phyloP scores from a whole-genome alignment of 495 filamentous ascomycete genomes.

The Lasiosphaeria miniovina region DNA sequence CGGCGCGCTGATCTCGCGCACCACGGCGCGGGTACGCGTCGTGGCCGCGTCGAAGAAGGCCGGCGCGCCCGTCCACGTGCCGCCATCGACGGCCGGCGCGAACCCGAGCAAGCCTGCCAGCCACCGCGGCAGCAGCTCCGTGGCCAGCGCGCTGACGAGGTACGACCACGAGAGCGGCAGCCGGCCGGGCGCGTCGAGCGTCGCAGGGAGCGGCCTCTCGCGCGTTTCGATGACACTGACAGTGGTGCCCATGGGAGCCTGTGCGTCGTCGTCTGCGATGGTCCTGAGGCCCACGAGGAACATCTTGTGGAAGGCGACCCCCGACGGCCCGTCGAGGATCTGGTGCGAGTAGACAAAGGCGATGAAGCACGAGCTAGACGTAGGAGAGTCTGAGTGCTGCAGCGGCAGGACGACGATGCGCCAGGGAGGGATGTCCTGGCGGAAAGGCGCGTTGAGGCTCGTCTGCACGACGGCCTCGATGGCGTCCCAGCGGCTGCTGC shows the following conservation, averaged over 20 bases:
- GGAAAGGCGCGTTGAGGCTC: constrained; percentile 11
- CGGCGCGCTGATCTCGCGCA: constrained; percentile 7
- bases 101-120: constrained; percentile 2
- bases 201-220: background rate
- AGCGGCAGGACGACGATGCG: constrained; percentile 15
- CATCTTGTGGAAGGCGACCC: constrained; percentile 13
- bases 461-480: constrained; percentile 4
- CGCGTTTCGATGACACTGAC: background rate
- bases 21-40: background rate
- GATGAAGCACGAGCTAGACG: constrained; percentile 5
- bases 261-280: background rate
- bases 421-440: constrained; percentile 15
- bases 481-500: background rate
- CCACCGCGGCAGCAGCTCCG: constrained; percentile 8
- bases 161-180: constrained; percentile 18
- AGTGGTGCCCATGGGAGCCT: background rate
- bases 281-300: constrained; percentile 5
- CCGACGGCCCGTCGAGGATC: constrained; percentile 17
- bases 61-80: constrained; percentile 15
- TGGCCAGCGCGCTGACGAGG: constrained; percentile 14
- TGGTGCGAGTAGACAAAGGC: constrained; percentile 15
- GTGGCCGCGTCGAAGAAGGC: constrained; percentile 4
- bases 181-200: constrained; percentile 14
- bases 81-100: background rate
- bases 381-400: background rate